Percentiles rank a stretch among this genome's conserved stretches.
Conservation (phyloP, 2,329 filamentous ascomycete species). For the Trichophyton mentagrophytes region DNA sequence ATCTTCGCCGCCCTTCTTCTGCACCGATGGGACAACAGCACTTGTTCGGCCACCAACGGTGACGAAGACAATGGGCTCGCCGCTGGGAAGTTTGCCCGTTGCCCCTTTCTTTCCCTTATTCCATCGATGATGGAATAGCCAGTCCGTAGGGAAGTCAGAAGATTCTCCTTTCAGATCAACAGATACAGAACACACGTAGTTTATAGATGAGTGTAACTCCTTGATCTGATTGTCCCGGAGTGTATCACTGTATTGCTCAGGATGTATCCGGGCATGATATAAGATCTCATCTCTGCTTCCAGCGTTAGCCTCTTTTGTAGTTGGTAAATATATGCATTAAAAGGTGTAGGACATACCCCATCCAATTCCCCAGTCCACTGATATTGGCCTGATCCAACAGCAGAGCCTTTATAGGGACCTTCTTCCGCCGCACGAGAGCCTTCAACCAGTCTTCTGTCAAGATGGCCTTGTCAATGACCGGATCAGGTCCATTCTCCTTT, state of each 20-base stretch:
- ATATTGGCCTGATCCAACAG: slow-evolving; percentile 79
- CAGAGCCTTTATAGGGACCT: slow-evolving; percentile 77
- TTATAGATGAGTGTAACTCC: slow-evolving; percentile 57
- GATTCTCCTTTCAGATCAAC: slow-evolving; percentile 70
- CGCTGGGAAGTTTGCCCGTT: slow-evolving; percentile 58
- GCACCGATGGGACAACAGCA: slow-evolving; percentile 70
- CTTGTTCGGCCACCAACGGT: slow-evolving; percentile 87
- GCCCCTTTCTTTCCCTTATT: slow-evolving; percentile 69
- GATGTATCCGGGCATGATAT: slow-evolving; percentile 78
- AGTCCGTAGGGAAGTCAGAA: slow-evolving; percentile 69
- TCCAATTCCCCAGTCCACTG: slow-evolving; percentile 94
- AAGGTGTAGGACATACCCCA: slow-evolving; percentile 43
- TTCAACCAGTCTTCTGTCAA: slow-evolving; percentile 65
- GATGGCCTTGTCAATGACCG: slow-evolving; percentile 64
- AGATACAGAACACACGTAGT: slow-evolving; percentile 67
- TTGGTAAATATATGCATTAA: neutral
- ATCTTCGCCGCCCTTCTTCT: slow-evolving; percentile 63
- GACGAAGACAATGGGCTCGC: slow-evolving; percentile 71
- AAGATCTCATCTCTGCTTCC: slow-evolving; percentile 64
- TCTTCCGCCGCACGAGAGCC: slow-evolving; percentile 59
- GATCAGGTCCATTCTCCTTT: slow-evolving; percentile 87
- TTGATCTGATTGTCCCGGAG: slow-evolving; percentile 60
- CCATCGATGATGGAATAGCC: slow-evolving; percentile 85
- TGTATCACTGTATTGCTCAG: slow-evolving; percentile 82
- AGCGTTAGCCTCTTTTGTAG: neutral